Conservation (phyloP, 2,329 filamentous ascomycete genomes). For the Pestalotiopsis sp. region DNA sequence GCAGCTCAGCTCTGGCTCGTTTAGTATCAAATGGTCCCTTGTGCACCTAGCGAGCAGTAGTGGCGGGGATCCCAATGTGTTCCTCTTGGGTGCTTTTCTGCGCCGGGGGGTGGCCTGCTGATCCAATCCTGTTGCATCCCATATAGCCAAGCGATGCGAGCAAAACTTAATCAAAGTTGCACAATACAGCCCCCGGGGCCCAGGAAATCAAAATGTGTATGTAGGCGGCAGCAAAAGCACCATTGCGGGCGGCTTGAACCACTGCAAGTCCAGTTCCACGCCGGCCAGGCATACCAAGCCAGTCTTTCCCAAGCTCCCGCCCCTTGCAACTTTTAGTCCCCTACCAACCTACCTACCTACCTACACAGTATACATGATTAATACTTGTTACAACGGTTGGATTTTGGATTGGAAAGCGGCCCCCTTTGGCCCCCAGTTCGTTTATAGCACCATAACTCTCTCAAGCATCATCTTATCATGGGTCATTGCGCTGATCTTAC, state of each 20-base stretch:
- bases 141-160: neutral
- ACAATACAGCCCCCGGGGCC: neutral
- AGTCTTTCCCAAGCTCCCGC: too few relatives aligned
- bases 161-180: neutral
- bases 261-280: too few relatives aligned
- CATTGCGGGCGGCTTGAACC: neutral
- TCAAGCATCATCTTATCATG: neutral
- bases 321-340: too few relatives aligned
- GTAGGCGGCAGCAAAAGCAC: neutral
- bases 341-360: too few relatives aligned
- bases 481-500: constrained; percentile 1
- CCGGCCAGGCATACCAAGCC: too few relatives aligned
- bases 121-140: neutral
- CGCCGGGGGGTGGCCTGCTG: neutral
- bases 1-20: neutral
- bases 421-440: neutral
- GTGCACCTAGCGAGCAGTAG: neutral
- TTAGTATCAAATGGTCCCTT: neutral
- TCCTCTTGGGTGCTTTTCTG: neutral
- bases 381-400: too few relatives aligned
- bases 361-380: too few relatives aligned
- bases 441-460: neutral
- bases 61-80: neutral
- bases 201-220: neutral
- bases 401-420: too few relatives aligned